Conservation (phyloP, 2,329 filamentous ascomycete genomes). For the Xylogone sp. region DNA sequence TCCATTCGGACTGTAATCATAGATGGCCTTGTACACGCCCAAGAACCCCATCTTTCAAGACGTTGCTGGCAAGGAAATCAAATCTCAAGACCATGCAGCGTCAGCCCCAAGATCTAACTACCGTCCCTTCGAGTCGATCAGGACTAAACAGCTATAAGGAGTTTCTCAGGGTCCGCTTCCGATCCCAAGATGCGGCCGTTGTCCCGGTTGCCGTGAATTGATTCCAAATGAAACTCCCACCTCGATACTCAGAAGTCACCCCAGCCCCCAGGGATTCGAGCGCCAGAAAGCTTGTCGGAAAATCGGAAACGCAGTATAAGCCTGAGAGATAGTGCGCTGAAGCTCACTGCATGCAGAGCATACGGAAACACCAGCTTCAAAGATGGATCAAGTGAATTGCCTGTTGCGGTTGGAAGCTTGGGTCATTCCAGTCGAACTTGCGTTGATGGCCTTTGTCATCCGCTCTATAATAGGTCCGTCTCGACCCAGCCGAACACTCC, state of each 20-base stretch:
- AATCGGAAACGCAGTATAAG: neutral
- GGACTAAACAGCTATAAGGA: neutral
- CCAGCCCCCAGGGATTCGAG: too few relatives aligned
- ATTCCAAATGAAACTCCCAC: neutral
- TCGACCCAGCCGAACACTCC: neutral
- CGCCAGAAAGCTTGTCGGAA: neutral
- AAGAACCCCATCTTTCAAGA: conserved; percentile 73
- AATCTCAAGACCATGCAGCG: neutral
- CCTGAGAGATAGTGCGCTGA: neutral
- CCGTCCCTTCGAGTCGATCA: neutral
- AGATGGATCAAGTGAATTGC: neutral
- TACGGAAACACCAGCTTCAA: neutral
- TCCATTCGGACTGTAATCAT: conserved; percentile 86
- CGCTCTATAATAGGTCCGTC: neutral
- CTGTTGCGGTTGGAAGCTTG: neutral
- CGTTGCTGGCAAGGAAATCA: conserved; percentile 5
- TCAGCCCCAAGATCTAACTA: neutral
- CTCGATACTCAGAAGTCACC: too few relatives aligned
- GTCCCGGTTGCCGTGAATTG: neutral
- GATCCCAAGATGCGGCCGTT: neutral
- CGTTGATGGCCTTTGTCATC: neutral
- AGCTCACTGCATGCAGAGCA: neutral
- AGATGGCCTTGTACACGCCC: conserved; percentile 84
- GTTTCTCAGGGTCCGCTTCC: neutral
- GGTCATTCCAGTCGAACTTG: neutral